Conservation (phyloP, 345 rosid genomes). For the Cardamine resedifolia region DNA sequence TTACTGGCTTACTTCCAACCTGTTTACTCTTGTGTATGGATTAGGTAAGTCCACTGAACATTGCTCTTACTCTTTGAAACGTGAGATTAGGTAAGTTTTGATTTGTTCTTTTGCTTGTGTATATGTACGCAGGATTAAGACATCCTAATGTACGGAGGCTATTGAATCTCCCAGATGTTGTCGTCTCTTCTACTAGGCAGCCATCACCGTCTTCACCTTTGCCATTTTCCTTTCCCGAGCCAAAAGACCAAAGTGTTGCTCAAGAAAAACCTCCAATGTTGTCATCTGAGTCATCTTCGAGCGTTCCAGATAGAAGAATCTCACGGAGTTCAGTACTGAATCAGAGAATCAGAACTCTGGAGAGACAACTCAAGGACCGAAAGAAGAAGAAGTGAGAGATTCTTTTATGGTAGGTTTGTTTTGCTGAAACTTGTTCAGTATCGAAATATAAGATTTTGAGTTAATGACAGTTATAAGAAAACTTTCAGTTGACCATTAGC, state of each 20-base stretch:
- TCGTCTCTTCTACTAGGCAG: constrained; percentile 23
- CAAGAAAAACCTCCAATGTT: constrained; percentile 19
- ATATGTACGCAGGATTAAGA: constrained; percentile 37
- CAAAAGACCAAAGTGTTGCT: constrained; percentile 24
- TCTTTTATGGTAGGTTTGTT: constrained; percentile 16
- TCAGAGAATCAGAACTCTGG: constrained; percentile 44
- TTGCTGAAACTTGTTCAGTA: constrained; percentile 6
- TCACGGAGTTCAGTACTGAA: constrained; percentile 40
- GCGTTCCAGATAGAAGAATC: constrained; percentile 36
- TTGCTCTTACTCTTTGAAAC: neutral
- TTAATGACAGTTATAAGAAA: neutral
- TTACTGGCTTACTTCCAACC: constrained; percentile 57
- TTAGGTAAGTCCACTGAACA: constrained; percentile 36
- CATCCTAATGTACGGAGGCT: constrained; percentile 47
- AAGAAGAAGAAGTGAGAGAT: constrained; percentile 37
- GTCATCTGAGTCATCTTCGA: constrained; percentile 31
- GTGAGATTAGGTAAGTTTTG: neutral
- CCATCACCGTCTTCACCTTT: constrained; percentile 29
- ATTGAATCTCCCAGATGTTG: constrained; percentile 39
- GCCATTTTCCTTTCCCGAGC: constrained; percentile 35
- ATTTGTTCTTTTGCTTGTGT: constrained; percentile 21
- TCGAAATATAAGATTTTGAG: constrained; percentile 2
- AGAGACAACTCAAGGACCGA: constrained; percentile 41
- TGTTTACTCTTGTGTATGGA: constrained; percentile 48
- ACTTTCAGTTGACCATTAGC: neutral